Evolutionary conservation across 768 basidiomycete species (phyloP), one percentile per base, ranked within the genome.

Genomic region (Trametes punicea): DNA sequence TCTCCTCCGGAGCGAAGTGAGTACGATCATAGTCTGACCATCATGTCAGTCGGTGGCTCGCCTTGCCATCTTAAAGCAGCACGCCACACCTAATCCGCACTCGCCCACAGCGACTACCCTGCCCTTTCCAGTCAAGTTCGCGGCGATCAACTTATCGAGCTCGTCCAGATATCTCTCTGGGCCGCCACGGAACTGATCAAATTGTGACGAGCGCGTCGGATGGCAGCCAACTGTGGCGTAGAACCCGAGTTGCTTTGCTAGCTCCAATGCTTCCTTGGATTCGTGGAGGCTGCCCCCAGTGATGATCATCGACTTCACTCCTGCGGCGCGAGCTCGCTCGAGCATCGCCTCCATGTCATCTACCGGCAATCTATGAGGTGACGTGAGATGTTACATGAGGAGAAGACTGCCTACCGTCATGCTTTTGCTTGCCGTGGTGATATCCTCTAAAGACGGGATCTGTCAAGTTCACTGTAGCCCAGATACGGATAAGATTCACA

Each of bases 211-310:
- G 18, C 87, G 84, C 15, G 89, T 90, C 0, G 90, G 90, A 69
- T 93, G 91, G 57, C 87, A 86, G 18, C 90, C 90, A 7, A 85
- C 80, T 0, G 91, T 92, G 16, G 85, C 81, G 66, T 83, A 88
- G 13, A 90, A 67, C 11, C 75, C 74, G 57, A 81, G 73, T 63
- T 81, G 65, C 50, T 75, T 72, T 3, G 90, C 87, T n/a, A 93
- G 72, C 29, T 70, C 65, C 41, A 91, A 57, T 0, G 88, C 87
- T 6, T 78, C 68, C 54, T 70, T 70, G 8, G 85, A 87, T 63
- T 91, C 89, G 5, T 69, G 66, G 29, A 92, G 70, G 47, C 82
- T 86, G 2, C 84, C 84, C 0, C 90, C 90, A 1, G 90, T 92
- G 44, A 93, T 80, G 64, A 93, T 81, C 76, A 89, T 84, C 18